A percentile compares a stretch with the other conserved stretches of the same genome.
These are phyloP conservation scores for Melocanna baccifera DNA, from an alignment of 176 grass and related monocot species.

Conservation along the genomic window DNA sequence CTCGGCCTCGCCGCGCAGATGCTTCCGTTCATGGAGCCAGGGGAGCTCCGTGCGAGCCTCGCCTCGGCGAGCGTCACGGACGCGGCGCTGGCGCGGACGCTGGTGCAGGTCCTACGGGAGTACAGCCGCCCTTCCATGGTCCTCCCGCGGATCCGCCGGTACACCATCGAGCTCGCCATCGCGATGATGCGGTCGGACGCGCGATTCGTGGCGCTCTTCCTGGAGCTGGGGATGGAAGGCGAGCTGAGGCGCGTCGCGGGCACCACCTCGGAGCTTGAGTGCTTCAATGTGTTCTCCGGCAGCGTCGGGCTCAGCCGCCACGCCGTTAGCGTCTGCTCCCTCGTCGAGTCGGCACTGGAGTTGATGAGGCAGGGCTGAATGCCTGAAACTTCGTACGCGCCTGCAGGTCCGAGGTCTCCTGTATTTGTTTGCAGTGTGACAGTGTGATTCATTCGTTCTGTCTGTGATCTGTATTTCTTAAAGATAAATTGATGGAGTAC, in stretches of 20 bases:
- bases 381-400: neutral
- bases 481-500: too few species aligned
- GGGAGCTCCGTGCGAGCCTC: constrained; percentile 36
- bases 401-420: neutral
- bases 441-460: constrained; percentile 13
- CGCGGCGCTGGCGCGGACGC: constrained; percentile 24
- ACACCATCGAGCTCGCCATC: constrained; percentile 53
- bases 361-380: constrained; percentile 33
- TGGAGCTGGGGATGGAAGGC: constrained; percentile 46
- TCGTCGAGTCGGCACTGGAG: constrained; percentile 42
- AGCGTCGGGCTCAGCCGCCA: constrained; percentile 68
- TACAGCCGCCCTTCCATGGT: constrained; percentile 48
- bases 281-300: constrained; percentile 76
- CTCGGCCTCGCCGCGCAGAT: constrained; percentile 55
- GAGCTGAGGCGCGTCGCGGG: constrained; percentile 39
- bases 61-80: constrained; percentile 34
- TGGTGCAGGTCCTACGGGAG: constrained; percentile 38
- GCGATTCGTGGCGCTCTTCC: constrained; percentile 36
- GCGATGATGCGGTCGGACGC: constrained; percentile 49
- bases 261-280: constrained; percentile 73
- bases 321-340: constrained; percentile 29
- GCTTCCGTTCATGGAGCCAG: constrained; percentile 39
- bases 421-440: neutral
- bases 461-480: too few species aligned
- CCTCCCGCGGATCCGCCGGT: constrained; percentile 57